Percentiles rank a stretch among this genome's conserved stretches.
These are phyloP conservation scores for Vigna unguiculata DNA, from an alignment of 306 rosid species.

Conservation along the genomic window DNA sequence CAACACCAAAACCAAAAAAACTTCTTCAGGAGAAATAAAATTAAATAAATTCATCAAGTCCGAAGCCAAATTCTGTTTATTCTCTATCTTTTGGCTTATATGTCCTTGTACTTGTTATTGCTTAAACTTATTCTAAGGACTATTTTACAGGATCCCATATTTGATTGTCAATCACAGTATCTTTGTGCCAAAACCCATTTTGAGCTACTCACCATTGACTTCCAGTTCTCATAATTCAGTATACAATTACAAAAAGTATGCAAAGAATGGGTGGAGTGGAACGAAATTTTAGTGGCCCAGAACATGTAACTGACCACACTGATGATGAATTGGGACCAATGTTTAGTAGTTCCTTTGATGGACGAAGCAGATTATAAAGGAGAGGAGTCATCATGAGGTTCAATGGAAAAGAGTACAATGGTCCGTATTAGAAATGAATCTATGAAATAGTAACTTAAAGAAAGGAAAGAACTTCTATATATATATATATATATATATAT, in stretches of 20 bases:
- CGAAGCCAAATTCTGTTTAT: not conserved
- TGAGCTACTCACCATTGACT: not conserved
- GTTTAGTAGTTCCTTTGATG: conserved; percentile 5
- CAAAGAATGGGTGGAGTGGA: not conserved
- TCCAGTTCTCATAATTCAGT: conserved; percentile 2
- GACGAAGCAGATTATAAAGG: not conserved
- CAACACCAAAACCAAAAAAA: conserved; percentile 9
- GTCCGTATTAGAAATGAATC: not conserved
- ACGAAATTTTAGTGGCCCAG: not conserved
- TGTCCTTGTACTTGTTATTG: not conserved
- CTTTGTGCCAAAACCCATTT: not conserved
- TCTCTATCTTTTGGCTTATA: conserved; percentile 15
- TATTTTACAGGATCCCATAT: not conserved
- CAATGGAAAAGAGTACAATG: not conserved
- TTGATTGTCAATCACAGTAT: not conserved
- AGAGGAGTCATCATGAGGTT: not conserved
- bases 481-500: not conserved
- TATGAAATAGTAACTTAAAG: not conserved
- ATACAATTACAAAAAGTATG: not conserved
- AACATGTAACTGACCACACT: not conserved
- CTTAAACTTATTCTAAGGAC: not conserved
- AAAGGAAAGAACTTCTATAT: not conserved
- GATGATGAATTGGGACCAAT: not conserved
- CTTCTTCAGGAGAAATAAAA: not conserved
- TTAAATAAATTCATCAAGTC: conserved; percentile 9